A percentile compares a stretch with the other conserved stretches of the same genome.
phyloP scores from a whole-genome alignment of 768 basidiomycete species.

The Daedaleopsis nitida region DNA sequence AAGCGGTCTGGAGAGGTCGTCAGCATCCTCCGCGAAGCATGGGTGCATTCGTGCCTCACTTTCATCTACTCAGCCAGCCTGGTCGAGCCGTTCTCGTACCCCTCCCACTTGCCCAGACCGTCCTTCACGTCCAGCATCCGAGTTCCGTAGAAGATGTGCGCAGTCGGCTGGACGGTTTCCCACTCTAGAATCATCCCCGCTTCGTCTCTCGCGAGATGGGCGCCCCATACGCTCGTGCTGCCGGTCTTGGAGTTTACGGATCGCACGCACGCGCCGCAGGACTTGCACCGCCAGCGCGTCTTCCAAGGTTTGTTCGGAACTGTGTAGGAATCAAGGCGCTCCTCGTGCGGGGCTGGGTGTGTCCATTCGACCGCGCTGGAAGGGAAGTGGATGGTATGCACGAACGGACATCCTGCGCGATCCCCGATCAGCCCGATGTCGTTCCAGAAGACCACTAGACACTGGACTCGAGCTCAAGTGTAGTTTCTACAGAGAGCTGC shows the following conservation, averaged over 20 bases:
- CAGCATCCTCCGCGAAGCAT: neutral
- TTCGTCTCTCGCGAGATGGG: slow-evolving; percentile 53
- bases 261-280: slow-evolving; percentile 56
- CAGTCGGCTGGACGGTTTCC: slow-evolving; percentile 61
- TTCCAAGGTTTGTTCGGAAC: slow-evolving; percentile 58
- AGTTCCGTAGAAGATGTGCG: slow-evolving; percentile 69
- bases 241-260: slow-evolving; percentile 51
- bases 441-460: too few relatives aligned
- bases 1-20: neutral
- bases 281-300: slow-evolving; percentile 62
- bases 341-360: slow-evolving; percentile 37
- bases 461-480: neutral
- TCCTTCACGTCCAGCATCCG: slow-evolving; percentile 59
- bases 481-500: neutral
- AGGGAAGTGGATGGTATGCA: slow-evolving; percentile 62
- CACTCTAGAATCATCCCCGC: slow-evolving; percentile 52
- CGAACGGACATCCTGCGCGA: slow-evolving; percentile 55
- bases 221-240: slow-evolving; percentile 61
- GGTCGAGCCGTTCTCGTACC: slow-evolving; percentile 55
- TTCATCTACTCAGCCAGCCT: slow-evolving; percentile 28
- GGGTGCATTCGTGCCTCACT: neutral
- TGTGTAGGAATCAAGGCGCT: slow-evolving; percentile 47
- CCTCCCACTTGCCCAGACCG: slow-evolving; percentile 62
- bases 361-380: slow-evolving; percentile 57
- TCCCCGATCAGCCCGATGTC: neutral